Percentiles rank a stretch among this genome's conserved stretches.
These are phyloP conservation scores for Aschersonia sp. DNA, from an alignment of 2,329 filamentous ascomycete genomes.

Conservation along the genomic window DNA sequence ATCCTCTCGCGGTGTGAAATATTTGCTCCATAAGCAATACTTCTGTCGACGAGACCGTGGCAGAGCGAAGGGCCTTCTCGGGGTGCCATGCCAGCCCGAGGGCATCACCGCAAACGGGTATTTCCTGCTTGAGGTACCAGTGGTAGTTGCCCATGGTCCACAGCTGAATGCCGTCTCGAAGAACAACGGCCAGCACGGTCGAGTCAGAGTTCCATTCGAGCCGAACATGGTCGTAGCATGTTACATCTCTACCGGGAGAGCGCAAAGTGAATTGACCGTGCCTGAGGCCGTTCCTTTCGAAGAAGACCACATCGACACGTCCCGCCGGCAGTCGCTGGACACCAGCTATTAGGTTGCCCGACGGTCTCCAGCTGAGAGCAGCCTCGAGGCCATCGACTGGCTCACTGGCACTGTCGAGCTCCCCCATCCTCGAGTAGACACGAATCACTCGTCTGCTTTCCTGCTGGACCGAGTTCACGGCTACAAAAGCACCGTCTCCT, in stretches of 20 bases:
- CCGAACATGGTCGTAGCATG: conserved; percentile 41
- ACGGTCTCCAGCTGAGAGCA: conserved; percentile 79
- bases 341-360: conserved; percentile 80
- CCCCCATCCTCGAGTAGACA: conserved; percentile 81
- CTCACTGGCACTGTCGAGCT: conserved; percentile 86
- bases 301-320: conserved; percentile 76
- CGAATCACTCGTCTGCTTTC: conserved; percentile 64
- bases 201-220: conserved; percentile 89
- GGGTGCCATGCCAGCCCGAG: conserved; percentile 59
- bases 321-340: conserved; percentile 54
- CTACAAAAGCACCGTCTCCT: conserved; percentile 83
- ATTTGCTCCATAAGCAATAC: conserved; percentile 52
- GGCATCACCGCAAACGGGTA: conserved; percentile 29
- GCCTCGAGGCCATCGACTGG: conserved; percentile 86
- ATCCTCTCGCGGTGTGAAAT: conserved; percentile 54
- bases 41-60: conserved; percentile 33
- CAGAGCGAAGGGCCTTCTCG: conserved; percentile 63
- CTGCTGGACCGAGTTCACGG: conserved; percentile 65
- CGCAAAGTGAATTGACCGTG: conserved; percentile 87
- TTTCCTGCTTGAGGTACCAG: conserved; percentile 92
- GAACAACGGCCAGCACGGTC: conserved; percentile 70
- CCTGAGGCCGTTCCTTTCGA: conserved; percentile 92
- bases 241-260: conserved; percentile 40
- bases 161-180: conserved; percentile 64
- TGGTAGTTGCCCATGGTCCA: conserved; percentile 98